Evolutionary conservation across 2,329 filamentous ascomycete genomes (phyloP), one percentile per base, ranked within the genome.

Genomic region (Myriosclerotinia scirpicola): DNA sequence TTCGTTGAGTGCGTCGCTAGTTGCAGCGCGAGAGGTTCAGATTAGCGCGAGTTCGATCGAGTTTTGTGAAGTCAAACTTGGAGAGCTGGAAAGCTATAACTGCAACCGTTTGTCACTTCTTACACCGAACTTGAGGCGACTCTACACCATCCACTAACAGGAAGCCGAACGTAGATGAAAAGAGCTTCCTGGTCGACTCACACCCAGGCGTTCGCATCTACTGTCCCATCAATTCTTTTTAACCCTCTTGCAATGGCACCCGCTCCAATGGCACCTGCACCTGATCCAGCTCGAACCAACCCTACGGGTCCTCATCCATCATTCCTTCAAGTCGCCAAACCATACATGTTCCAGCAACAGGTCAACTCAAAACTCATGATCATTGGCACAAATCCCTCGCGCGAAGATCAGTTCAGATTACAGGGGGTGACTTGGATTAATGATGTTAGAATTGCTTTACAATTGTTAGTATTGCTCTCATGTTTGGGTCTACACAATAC

Each of bases 351-450:
- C 71, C 92, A 97, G 76, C 88, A 92, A 73, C 87, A 87, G 72
- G 85, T 98, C 66, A 88, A 92, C 69, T 85, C 87, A 74, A 88
- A 88, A 77, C 84, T 96, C 67, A 83, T 84, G 54, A 85, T 86
- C 26, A 87, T 89, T 69, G 87, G 87, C 50, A 87, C 89, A 73
- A 90, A 91, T 74, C 87, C 91, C 62, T 87, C 90, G 48, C 88
- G 90, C 67, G 93, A 98, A 77, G 91, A 94, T 74, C 87, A 81
- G 69, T 87, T 92, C 71, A 88, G 94, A 63, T 80, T 98, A 54
- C 92, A 95, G 74, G 95, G 94, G 22, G 89, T 97, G 12, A 86
- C 92, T 67, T 90, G 94, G 83, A 94, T 99, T 69, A 92, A 97
- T 75, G 90, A 88, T 69, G 90, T 96, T 53, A 86, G 94, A 58